Evolutionary conservation across 1,139 yeast genomes (phyloP).

Genomic region (Kodamaea suecica): DNA sequence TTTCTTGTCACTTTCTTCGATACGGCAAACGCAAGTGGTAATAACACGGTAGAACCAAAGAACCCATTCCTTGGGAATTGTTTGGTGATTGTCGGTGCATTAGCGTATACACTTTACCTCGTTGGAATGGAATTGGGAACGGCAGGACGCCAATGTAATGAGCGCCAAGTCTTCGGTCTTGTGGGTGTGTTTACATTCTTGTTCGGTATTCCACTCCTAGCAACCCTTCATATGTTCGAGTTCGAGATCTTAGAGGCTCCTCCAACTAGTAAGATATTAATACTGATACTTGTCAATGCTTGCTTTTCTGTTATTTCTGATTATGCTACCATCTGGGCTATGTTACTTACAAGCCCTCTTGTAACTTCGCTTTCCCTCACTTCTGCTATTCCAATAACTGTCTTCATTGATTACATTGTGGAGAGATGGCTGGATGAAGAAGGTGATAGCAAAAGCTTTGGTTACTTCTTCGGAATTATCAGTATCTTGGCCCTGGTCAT

Average conservation of each 20-base stretch:
- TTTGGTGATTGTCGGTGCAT: conserved; percentile 46
- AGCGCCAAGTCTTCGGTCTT: conserved; percentile 45
- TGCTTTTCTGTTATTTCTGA: conserved; percentile 49
- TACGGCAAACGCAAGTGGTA: conserved; percentile 18
- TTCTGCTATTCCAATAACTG: conserved; percentile 51
- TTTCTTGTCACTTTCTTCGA: conserved; percentile 41
- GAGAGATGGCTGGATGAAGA: conserved; percentile 19
- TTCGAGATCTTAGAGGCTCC: conserved; percentile 42
- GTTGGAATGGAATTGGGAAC: conserved; percentile 45
- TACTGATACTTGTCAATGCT: conserved; percentile 40
- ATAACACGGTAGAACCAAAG: conserved; percentile 30
- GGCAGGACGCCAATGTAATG: conserved; percentile 43
- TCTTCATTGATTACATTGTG: conserved; percentile 43
- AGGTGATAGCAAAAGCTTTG: conserved; percentile 21
- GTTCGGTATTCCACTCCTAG: conserved; percentile 38
- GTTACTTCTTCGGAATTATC: conserved; percentile 45
- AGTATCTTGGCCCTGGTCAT: conserved; percentile 47
- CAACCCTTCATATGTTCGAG: conserved; percentile 29
- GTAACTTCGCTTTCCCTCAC: conserved; percentile 52
- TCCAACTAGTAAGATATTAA: conserved; percentile 29
- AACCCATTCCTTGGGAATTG: conserved; percentile 45
- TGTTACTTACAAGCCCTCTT: conserved; percentile 53
- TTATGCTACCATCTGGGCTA: conserved; percentile 47
- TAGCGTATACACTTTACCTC: conserved; percentile 46
- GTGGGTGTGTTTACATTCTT: conserved; percentile 44